Evolutionary conservation across 192 early-diverging fungal genomes (phyloP), one percentile per base, ranked within the genome.

Genomic region (Gigaspora rosea): DNA sequence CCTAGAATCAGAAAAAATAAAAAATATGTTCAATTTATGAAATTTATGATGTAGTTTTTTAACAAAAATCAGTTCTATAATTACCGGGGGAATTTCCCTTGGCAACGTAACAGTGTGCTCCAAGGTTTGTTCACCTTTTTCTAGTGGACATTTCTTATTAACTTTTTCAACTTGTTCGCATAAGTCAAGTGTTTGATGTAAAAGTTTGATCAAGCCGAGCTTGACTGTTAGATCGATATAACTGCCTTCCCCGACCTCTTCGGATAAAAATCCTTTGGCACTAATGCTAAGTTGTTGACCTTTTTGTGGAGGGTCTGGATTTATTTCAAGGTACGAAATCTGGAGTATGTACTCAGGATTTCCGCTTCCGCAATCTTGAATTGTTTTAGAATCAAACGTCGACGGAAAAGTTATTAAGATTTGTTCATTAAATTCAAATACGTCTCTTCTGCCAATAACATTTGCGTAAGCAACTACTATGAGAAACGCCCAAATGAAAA

Each of bases 71-170:
- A 57, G 48, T 72, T 48, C 10, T n/a, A 15, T 56, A 79, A 81
- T 75, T 80, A 82, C 84, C 77, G 82, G 83, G 81, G 85, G 88
- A 69, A 88, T 89, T 71, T 88, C 85, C 73, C 83, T 88, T 20
- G 88, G 88, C 51, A 89, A 82, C 9, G 80, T 82, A 33, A 89
- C 82, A 10, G 78, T 61, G 51, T 86, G 82, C 0, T 77, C 27
- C 11, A 89, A 74, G 10, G 32, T 48, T 8, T 86, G 81, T 0
- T 83, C 78, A 11, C 88, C 88, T 32, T 81, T 68, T 8, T 63
- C 49, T 35, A 89, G 58, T 16, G 88, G 88, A 76, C 88, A 89
- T 6, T 71, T 36, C 71, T 84, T 86, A 75, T 85, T 79, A n/a
- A 89, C 72, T 64, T 84, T 80, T 36, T 70, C 61, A 8, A 82